Base-by-base conservation (phyloP, 192 early-diverging fungal genomes). In the Coemansia sp. region DNA sequence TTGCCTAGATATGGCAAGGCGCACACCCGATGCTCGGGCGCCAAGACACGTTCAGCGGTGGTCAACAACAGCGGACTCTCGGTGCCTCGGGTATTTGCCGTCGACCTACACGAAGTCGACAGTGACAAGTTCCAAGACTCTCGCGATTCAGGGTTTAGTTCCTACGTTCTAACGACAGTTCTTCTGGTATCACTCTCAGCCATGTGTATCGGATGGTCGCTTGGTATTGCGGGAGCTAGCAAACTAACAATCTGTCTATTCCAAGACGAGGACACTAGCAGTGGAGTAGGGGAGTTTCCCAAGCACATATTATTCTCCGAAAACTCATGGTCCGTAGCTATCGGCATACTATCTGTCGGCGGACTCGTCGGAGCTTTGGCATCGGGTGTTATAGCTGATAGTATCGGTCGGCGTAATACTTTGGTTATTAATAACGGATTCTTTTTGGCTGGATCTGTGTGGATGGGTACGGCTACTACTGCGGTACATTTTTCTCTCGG, bases 391-490 rank as follows among this genome's bases (percentile, higher is more conserved):
- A 72, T 90, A 32, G 75, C 88, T 10, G 67, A 86, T 55, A 61
- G 68, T 32, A 87, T 87, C 33, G 90, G 91, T 16, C 82, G 90
- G 7, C 86, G 89, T 62, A 81, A 86, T n/a, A 61, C 85, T 9
- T 68, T 95, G 70, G 79, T 92, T 2, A 78, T 86, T 66, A 88
- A 86, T 73, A 94, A 92, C 71, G 68, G 90, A 6, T 77, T 87
- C 26, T 93, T 87, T 62, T 66, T 93, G 0, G 52, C 91, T n/a
- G 89, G 93, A 5, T 73, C 84, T 0, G 65, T 92, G 7, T 70
- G 90, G 19, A 78, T 94, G 64, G 83, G 83, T 49, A 82, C 89
- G 2, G 86, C 89, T 16, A 78, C 85, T 1, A 85, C 86, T 0
- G 72, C 85, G 9, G 72, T 84, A 28, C 87, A 88, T 73, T 89